phyloP scores from a whole-genome alignment of 208 protist genomes.

The Angomonas deanei region DNA sequence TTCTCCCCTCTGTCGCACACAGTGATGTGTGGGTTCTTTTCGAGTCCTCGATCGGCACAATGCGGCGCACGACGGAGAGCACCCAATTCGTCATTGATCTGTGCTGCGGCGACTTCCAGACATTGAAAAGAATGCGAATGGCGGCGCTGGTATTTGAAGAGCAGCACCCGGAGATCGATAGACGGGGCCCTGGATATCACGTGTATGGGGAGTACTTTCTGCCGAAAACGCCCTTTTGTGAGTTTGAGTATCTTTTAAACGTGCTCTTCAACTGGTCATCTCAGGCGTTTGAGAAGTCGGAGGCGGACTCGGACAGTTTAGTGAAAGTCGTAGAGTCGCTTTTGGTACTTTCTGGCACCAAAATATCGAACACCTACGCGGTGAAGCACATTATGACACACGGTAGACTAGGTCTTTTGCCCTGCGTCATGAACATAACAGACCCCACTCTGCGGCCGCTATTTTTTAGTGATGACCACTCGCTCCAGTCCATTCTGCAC shows the following conservation, averaged over 20 bases:
- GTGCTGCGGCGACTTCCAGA: constrained; percentile 35
- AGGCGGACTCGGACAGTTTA: constrained; percentile 15
- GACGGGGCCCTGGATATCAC: constrained; percentile 7
- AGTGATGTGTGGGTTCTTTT: constrained; percentile 63
- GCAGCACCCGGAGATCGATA: background rate
- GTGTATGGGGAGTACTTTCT: constrained; percentile 27
- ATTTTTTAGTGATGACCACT: constrained; percentile 17
- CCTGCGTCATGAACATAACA: constrained; percentile 27
- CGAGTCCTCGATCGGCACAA: constrained; percentile 25
- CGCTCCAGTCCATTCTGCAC: constrained; percentile 6
- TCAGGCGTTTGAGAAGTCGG: constrained; percentile 8
- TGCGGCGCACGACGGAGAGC: constrained; percentile 12
- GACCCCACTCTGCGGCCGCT: constrained; percentile 16
- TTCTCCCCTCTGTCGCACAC: constrained; percentile 46
- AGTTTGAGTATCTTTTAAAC: constrained; percentile 40
- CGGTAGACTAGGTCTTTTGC: constrained; percentile 20
- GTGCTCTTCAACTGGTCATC: constrained; percentile 28
- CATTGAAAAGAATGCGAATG: constrained; percentile 16
- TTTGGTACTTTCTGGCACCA: constrained; percentile 23
- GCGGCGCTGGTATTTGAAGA: constrained; percentile 13
- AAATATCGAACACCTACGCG: constrained; percentile 22
- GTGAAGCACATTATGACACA: constrained; percentile 22
- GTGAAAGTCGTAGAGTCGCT: constrained; percentile 21
- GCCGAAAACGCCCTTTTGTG: constrained; percentile 24
- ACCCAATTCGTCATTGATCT: constrained; percentile 55